Evolutionary conservation across 2,329 filamentous ascomycete genomes (phyloP), one percentile per base, ranked within the genome.

Genomic region (Stemphylium beticola): DNA sequence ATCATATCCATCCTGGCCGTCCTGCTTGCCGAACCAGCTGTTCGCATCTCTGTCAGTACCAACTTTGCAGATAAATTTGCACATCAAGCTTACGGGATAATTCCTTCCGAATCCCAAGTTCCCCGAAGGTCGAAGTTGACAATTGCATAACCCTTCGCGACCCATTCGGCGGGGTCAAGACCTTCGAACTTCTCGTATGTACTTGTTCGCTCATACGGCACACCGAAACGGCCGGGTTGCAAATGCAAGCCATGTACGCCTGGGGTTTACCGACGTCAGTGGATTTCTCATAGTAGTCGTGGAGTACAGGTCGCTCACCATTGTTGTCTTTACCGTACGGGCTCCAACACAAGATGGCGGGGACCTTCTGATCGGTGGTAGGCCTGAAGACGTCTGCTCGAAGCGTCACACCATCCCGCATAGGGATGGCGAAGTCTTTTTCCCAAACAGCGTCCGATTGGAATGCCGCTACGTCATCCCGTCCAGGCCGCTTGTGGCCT

Each of bases 261-360:
- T 22, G 20, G 20, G 6, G 6, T 3, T 22, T 22, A 22, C 20
- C 20, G 20, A 6, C 20, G 20, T 22, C 20, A 22, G 20, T 22
- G 6, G 20, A 22, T 22, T 22, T 22, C 20, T 6, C 20, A 22
- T 22, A 4, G 22, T 24, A 24, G 6, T 7, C 6, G 6, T 24
- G 22, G 4, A 24, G 22, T 24, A 4, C 22, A 24, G 22, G 22
- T 2, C 3, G 4, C 22, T 24, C 22, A 24, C 45, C 45, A 7
- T 38, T 48, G 12, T 17, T 29, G 8, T 32, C 76, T 58, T 81
- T 80, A 14, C 78, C 78, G 52, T 76, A 81, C 4, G 74, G 74
- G 5, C 69, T 73, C 76, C 76, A 81, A 44, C 67, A 67, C 0
- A 81, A 52, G 29, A 81, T 65, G 0, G 75, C 78, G 1, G 79